Percentiles rank a stretch among this genome's conserved stretches.
phyloP scores from a whole-genome alignment of 2,329 filamentous ascomycete genomes.

The Cytospora chrysosperma region DNA sequence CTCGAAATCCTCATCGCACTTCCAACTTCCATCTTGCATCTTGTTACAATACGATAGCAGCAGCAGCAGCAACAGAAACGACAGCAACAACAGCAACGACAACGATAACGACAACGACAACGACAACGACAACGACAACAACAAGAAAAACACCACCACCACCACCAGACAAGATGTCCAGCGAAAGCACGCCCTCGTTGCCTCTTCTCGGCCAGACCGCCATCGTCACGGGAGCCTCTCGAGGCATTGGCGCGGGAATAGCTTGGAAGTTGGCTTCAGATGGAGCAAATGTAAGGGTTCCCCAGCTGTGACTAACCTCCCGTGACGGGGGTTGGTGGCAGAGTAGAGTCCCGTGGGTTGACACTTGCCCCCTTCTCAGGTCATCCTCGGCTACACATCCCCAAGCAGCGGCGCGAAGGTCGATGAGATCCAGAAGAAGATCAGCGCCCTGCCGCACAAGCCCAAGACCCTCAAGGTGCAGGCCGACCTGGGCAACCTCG shows the following conservation, averaged over 20 bases:
- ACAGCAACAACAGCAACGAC: too few relatives aligned
- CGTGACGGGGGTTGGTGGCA: not conserved
- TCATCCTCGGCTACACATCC: conserved; percentile 62
- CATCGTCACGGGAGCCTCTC: conserved; percentile 43
- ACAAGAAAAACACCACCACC: too few relatives aligned
- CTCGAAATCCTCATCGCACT: too few relatives aligned
- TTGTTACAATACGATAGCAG: too few relatives aligned
- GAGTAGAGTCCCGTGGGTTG: not conserved
- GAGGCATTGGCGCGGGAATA: conserved; percentile 39
- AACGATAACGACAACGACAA: too few relatives aligned
- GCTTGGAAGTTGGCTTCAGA: conserved; percentile 34
- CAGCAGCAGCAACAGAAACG: too few relatives aligned
- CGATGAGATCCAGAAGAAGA: conserved; percentile 59
- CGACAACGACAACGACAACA: too few relatives aligned
- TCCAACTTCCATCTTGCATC: too few relatives aligned
- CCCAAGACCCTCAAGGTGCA: conserved; percentile 25
- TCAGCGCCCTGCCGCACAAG: conserved; percentile 47
- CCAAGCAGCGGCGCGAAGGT: conserved; percentile 60
- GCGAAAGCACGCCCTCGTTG: not conserved
- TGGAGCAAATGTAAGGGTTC: conserved; percentile 29
- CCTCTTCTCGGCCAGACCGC: conserved; percentile 34
- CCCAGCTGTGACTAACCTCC: too few relatives aligned
- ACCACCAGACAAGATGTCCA: not conserved
- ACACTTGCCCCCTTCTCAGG: conserved; percentile 23
- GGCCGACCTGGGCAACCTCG: conserved; percentile 29